phyloP scores from a whole-genome alignment of 106 monocot species.

The Ottelia alismoides region DNA sequence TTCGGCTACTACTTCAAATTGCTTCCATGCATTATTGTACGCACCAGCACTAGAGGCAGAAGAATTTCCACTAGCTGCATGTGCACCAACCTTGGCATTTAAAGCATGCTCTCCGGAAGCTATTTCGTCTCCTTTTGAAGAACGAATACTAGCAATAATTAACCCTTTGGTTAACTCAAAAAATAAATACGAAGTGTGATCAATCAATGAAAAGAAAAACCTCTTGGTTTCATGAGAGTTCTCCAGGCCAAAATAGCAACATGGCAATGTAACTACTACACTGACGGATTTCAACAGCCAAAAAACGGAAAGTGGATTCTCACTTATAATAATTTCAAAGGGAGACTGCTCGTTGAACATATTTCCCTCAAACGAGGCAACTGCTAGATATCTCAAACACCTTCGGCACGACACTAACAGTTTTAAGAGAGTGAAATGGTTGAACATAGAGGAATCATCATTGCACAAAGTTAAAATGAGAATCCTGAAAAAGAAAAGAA shows the following conservation, averaged over 20 bases:
- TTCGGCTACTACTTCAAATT: conserved; percentile 25
- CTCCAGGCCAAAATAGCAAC: conserved; percentile 12
- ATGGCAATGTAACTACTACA: conserved; percentile 24
- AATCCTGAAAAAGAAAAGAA: not conserved
- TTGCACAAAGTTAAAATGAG: not conserved
- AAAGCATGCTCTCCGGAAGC: no score
- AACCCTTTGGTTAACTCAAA: conserved; percentile 22
- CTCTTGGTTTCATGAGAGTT: conserved; percentile 16
- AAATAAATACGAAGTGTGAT: conserved; percentile 63
- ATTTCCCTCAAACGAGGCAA: conserved; percentile 15
- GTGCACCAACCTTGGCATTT: no score
- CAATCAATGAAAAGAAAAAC: conserved; percentile 37
- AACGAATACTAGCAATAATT: no score
- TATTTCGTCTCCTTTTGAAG: no score
- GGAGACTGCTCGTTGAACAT: conserved; percentile 7
- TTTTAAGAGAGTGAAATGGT: conserved; percentile 30
- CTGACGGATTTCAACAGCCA: conserved; percentile 68
- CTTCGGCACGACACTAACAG: conserved; percentile 74
- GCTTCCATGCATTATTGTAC: conserved; percentile 17
- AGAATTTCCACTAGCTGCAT: not conserved
- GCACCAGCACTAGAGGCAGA: conserved; percentile 1
- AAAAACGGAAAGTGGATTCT: conserved; percentile 22
- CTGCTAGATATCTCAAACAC: conserved; percentile 47
- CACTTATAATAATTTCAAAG: conserved; percentile 11
- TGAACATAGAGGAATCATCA: conserved; percentile 12